phyloP scores from a whole-genome alignment of 2,329 filamentous ascomycete species.

The Zelopaecilomyces penicillatus region DNA sequence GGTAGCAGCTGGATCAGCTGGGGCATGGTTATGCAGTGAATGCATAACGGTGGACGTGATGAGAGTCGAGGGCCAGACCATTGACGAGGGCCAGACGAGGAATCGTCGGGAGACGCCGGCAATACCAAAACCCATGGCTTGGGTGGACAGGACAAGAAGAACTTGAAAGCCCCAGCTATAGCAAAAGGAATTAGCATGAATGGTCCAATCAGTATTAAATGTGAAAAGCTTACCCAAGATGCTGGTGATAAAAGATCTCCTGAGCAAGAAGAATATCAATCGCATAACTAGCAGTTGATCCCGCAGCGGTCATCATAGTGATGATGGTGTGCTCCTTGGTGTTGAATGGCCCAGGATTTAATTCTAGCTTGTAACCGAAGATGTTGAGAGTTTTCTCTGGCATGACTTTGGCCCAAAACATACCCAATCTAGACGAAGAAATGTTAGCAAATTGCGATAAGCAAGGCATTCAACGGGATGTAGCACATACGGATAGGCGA shows the following conservation, averaged over 20 bases:
- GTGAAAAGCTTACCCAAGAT: conserved; percentile 28
- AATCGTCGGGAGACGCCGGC: conserved; percentile 52
- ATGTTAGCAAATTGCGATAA: neutral
- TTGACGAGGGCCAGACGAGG: conserved; percentile 52
- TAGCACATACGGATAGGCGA: conserved; percentile 37
- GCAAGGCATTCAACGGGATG: neutral
- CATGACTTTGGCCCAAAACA: conserved; percentile 23
- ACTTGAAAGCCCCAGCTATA: conserved; percentile 44
- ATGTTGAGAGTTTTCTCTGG: conserved; percentile 22
- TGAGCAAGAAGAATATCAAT: conserved; percentile 35
- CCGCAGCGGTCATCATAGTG: conserved; percentile 35
- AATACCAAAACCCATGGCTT: conserved; percentile 56
- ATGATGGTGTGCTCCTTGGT: conserved; percentile 43
- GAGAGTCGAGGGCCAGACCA: conserved; percentile 55
- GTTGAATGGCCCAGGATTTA: conserved; percentile 36
- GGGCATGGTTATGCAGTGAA: conserved; percentile 53
- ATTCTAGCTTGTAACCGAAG: conserved; percentile 24
- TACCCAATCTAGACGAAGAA: conserved; percentile 11
- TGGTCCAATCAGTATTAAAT: no score
- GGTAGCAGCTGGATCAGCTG: conserved; percentile 40
- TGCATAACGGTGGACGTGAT: conserved; percentile 56
- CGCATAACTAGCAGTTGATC: conserved; percentile 25
- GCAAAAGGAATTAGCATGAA: no score
- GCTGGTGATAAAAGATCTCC: conserved; percentile 41
- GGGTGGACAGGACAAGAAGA: conserved; percentile 50